phyloP scores from a whole-genome alignment of 2,329 filamentous ascomycete species.

The Mycosphaerelloides madeirae region DNA sequence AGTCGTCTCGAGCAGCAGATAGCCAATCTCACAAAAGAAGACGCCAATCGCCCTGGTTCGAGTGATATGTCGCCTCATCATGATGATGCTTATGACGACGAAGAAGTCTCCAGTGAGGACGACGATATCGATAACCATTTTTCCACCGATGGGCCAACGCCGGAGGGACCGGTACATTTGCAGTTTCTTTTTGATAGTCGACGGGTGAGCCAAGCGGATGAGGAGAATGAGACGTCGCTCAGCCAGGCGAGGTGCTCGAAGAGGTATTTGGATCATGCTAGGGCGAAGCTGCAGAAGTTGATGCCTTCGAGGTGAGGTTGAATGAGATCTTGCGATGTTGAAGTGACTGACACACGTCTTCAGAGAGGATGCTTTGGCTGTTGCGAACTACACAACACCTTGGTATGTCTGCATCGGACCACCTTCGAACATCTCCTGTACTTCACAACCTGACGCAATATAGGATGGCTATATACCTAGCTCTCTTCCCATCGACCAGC shows the following conservation, averaged over 20 bases:
- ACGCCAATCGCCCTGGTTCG: too few relatives aligned
- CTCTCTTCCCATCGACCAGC: slow-evolving; percentile 23
- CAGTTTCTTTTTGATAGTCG: slow-evolving; percentile 31
- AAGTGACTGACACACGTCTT: too few relatives aligned
- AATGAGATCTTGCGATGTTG: too few relatives aligned
- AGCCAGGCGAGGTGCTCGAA: slow-evolving; percentile 8
- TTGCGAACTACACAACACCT: slow-evolving; percentile 2
- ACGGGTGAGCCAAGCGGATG: slow-evolving; percentile 19
- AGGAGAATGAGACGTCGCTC: slow-evolving; percentile 3
- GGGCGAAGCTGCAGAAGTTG: slow-evolving; percentile 19
- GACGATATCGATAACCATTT: slow-evolving; percentile 1
- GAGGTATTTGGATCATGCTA: slow-evolving; percentile 15
- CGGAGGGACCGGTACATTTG: slow-evolving; percentile 27
- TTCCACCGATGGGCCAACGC: slow-evolving; percentile 11
- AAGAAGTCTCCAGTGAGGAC: slow-evolving; percentile 1
- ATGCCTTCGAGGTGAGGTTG: slow-evolving; percentile 26
- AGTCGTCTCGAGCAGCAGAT: slow-evolving; percentile 6
- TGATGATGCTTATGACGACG: not conserved
- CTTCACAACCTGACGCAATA: too few relatives aligned
- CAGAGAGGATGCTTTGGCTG: slow-evolving; percentile 6
- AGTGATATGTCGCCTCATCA: too few relatives aligned
- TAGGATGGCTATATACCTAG: slow-evolving; percentile 18
- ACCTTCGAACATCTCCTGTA: too few relatives aligned
- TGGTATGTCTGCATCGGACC: too few relatives aligned
- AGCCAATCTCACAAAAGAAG: slow-evolving; percentile 3